Conservation (phyloP, 2,329 filamentous ascomycete species). For the Cytospora piceicola region DNA sequence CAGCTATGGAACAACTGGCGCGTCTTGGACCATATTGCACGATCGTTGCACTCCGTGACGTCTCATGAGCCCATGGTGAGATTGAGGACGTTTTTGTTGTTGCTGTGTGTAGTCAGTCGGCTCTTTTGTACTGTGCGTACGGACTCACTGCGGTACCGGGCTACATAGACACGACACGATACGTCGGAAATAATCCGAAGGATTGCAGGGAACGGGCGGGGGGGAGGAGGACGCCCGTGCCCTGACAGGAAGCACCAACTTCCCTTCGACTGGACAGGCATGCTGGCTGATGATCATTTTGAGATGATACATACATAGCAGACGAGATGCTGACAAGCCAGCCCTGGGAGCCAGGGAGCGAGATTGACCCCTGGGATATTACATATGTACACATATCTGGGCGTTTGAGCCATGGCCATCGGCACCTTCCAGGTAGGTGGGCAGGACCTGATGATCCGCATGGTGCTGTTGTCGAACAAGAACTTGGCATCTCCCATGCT, state of each 20-base stretch:
- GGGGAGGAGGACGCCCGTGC: constrained; percentile 4
- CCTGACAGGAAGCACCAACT: constrained; percentile 3
- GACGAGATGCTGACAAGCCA: constrained; percentile 17
- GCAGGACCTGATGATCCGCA: background rate
- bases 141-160: background rate
- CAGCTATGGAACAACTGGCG: background rate
- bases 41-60: background rate
- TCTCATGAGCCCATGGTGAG: background rate
- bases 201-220: constrained; percentile 15
- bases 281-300: constrained; percentile 6
- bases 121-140: background rate
- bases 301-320: constrained; percentile 13
- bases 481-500: background rate
- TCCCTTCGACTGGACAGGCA: background rate
- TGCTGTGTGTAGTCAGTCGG: background rate
- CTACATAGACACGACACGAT: constrained; percentile 5
- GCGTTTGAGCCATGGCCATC: background rate
- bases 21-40: background rate
- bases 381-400: background rate
- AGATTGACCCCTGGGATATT: background rate
- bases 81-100: background rate
- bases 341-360: constrained; percentile 1
- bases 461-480: background rate
- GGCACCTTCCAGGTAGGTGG: background rate
- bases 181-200: constrained; percentile 29